phyloP scores from a whole-genome alignment of 106 monocot species.

The Dendrobium catenatum region DNA sequence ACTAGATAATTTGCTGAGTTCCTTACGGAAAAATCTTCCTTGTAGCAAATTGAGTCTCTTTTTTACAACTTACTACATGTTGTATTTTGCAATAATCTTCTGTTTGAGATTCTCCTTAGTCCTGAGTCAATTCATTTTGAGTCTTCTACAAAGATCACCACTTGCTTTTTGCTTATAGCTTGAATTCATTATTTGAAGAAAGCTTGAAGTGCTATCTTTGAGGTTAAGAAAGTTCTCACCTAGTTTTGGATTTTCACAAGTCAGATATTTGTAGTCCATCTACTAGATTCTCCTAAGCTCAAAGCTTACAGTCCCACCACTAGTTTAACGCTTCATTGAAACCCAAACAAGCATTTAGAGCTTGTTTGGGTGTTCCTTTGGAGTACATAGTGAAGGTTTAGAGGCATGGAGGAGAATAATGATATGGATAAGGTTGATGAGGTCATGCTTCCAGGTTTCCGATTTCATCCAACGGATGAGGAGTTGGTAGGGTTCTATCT shows the following conservation, averaged over 20 bases:
- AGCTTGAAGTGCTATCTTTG: neutral
- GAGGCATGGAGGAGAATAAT: conserved; percentile 23
- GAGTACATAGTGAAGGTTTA: neutral
- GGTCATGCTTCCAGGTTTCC: conserved; percentile 63
- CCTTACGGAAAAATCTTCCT: neutral
- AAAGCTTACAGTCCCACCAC: too few species aligned
- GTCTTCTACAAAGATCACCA: neutral
- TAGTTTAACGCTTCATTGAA: neutral
- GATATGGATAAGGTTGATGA: conserved; percentile 64
- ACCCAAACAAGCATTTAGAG: neutral
- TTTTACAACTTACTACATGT: neutral
- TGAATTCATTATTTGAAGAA: neutral
- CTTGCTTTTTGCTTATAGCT: neutral
- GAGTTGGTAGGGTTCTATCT: conserved; percentile 75
- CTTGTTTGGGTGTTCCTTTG: neutral
- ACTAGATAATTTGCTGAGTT: neutral
- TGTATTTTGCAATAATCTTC: neutral
- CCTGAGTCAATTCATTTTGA: neutral
- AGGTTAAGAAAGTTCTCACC: neutral
- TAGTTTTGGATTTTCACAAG: neutral
- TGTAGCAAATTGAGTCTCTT: neutral
- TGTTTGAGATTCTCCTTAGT: neutral
- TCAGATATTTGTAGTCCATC: neutral
- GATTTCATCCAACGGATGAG: conserved; percentile 85
- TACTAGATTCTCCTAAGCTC: too few species aligned